phyloP scores from a whole-genome alignment of 495 filamentous ascomycete species.

The Tuber microsphaerosporum region DNA sequence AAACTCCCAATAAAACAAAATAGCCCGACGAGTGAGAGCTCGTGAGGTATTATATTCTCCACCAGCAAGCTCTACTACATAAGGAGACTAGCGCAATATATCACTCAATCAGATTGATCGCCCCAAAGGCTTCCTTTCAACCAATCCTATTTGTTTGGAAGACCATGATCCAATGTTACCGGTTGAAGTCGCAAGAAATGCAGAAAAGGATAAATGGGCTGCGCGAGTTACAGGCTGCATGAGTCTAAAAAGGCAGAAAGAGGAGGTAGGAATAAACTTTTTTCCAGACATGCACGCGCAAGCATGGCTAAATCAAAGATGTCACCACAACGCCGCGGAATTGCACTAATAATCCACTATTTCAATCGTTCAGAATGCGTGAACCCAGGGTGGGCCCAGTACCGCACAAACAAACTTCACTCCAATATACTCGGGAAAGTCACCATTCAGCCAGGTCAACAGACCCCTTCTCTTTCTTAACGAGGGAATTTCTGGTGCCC shows the following conservation, averaged over 20 bases:
- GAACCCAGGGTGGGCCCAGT: neutral
- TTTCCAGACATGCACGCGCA: neutral
- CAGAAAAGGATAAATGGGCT: neutral
- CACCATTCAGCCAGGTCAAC: neutral
- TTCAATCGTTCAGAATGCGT: neutral
- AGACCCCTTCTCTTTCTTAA: neutral
- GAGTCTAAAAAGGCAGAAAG: neutral
- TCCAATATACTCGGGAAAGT: neutral
- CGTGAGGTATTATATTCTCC: neutral
- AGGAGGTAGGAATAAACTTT: slow-evolving; percentile 1
- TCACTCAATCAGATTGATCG: neutral
- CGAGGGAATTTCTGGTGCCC: neutral
- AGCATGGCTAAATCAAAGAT: neutral
- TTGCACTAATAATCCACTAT: neutral
- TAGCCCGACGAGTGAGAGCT: neutral
- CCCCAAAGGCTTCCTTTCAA: neutral
- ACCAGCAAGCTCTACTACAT: neutral
- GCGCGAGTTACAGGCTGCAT: neutral
- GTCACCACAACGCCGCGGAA: neutral
- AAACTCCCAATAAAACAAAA: neutral
- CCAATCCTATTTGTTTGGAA: neutral
- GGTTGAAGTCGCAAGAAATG: neutral
- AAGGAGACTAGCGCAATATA: neutral
- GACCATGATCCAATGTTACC: neutral
- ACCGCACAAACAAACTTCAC: neutral